These are phyloP conservation scores for Saccharomycopsis amapae DNA, from an alignment of 805 yeast species.

Conservation along the genomic window DNA sequence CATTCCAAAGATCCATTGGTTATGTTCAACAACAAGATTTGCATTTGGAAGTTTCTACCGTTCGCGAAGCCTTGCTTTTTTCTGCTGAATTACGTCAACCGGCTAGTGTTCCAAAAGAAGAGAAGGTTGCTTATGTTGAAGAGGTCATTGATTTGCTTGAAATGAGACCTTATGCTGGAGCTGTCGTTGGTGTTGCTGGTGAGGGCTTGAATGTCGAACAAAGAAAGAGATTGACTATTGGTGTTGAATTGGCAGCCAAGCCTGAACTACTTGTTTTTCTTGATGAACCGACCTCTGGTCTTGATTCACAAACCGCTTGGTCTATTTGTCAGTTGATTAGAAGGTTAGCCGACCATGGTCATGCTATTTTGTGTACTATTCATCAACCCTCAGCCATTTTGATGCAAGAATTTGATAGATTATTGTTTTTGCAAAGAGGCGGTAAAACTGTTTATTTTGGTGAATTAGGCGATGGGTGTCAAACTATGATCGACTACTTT, in stretches of 20 bases:
- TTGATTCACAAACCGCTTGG: constrained; percentile 64
- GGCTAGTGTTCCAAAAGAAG: constrained; percentile 42
- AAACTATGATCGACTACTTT: constrained; percentile 53
- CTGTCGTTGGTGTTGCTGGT: constrained; percentile 73
- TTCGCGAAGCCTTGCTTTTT: constrained; percentile 65
- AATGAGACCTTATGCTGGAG: constrained; percentile 66
- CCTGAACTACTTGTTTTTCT: constrained; percentile 55
- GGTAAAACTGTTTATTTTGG: constrained; percentile 81
- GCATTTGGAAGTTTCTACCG: constrained; percentile 62
- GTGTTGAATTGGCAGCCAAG: constrained; percentile 66
- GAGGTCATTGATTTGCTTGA: constrained; percentile 59
- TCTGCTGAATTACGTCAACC: constrained; percentile 72
- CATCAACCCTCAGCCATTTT: constrained; percentile 73
- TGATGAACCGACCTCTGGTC: constrained; percentile 71
- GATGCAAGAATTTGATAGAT: constrained; percentile 60
- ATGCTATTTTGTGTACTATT: constrained; percentile 68
- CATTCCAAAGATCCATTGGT: constrained; percentile 73
- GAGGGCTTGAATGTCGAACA: constrained; percentile 65
- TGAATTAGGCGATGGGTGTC: constrained; percentile 62
- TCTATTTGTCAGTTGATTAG: constrained; percentile 60
- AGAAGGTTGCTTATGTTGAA: constrained; percentile 63
- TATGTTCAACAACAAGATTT: constrained; percentile 79
- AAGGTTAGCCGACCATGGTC: constrained; percentile 63
- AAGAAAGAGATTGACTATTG: constrained; percentile 60
- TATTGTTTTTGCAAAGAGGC: constrained; percentile 62